Base-by-base conservation (phyloP, 495 filamentous ascomycete species). In the Mycothermus thermophilus region DNA sequence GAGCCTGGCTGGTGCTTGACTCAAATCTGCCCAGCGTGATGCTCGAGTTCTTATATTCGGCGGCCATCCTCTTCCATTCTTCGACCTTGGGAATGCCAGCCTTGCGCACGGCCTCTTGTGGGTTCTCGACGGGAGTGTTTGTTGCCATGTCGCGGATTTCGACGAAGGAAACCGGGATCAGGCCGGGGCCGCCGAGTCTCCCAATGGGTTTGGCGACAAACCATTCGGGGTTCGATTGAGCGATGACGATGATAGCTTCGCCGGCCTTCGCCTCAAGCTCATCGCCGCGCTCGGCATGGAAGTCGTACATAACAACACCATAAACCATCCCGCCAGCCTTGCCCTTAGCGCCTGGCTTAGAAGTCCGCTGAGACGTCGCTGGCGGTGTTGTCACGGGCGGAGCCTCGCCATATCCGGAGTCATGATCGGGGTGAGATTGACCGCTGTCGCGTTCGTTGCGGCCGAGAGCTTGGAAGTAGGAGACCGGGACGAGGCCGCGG, bases 31-130 rank as follows among this genome's bases (percentile, higher is more conserved):
- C 90, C 19, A 97, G 66, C 4, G 83, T 83, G 52, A 96, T 96
- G 58, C 88, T 95, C 58, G 85, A 93, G 53, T 96, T 94, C 68
- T 97, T 97, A 63, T 96, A 97, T 31, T 95, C 87, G 15, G 85
- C 86, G 8, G 90, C 90, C 85, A 95, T 94, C 63, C 92, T 93
- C 70, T 97, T 96, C 90, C 90, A 97, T 48, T 96, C 92, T 53
- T 97, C 90, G 9, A 97, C 92, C 52, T 80, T 80, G n/a, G 92
- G 90, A 27, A 97, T 85, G 7, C 90, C 90, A 26, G 92, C 90
- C 47, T 77, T 72, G 41, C 73, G 75, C 34, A 97, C 83, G 5
- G 92, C 87, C 8, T 87, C 88, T 21, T 83, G 69, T 4, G 86
- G 71, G 57, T 96, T 87, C 7, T 72, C 54, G 0, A 95, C 85